phyloP scores from a whole-genome alignment of 192 early-diverging fungal genomes.

The Podila epigama region DNA sequence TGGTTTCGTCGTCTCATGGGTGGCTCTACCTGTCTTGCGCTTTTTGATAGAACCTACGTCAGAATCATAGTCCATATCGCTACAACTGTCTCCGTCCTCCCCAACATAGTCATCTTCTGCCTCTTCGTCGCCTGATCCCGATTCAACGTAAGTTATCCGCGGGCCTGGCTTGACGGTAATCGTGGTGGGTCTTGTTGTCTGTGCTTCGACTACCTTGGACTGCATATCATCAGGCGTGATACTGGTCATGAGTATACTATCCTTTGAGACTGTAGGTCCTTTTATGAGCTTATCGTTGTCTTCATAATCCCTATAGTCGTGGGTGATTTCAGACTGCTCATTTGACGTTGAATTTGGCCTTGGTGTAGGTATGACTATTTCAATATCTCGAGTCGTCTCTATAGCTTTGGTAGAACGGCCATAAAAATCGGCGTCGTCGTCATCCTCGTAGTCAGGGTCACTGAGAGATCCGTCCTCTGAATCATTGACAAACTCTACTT shows the following conservation, averaged over 20 bases:
- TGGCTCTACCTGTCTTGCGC: slow-evolving; percentile 23
- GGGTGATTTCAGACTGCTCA: background rate
- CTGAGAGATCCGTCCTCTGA: slow-evolving; percentile 22
- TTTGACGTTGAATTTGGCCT: background rate
- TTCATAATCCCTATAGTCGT: background rate
- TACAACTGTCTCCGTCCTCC: slow-evolving; percentile 8
- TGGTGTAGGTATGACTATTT: background rate
- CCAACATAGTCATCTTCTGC: slow-evolving; percentile 9
- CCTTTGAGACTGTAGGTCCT: background rate
- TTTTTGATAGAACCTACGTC: slow-evolving; percentile 12
- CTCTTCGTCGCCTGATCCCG: slow-evolving; percentile 14
- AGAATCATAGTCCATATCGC: slow-evolving; percentile 27
- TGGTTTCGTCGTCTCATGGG: slow-evolving; percentile 32
- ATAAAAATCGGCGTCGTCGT: slow-evolving; percentile 7
- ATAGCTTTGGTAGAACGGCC: background rate
- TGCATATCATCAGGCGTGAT: background rate
- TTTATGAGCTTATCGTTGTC: background rate
- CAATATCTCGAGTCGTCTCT: background rate
- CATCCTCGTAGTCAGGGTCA: slow-evolving; percentile 14
- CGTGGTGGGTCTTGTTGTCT: background rate
- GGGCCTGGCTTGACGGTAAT: background rate
- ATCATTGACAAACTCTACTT: slow-evolving; percentile 34
- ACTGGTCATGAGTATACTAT: background rate
- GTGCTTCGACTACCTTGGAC: background rate
- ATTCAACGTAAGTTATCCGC: background rate